A percentile compares a stretch with the other conserved stretches of the same genome.
These are phyloP conservation scores for Rhododendron williamsianum DNA, from an alignment of 148 eudicot species.

Conservation along the genomic window DNA sequence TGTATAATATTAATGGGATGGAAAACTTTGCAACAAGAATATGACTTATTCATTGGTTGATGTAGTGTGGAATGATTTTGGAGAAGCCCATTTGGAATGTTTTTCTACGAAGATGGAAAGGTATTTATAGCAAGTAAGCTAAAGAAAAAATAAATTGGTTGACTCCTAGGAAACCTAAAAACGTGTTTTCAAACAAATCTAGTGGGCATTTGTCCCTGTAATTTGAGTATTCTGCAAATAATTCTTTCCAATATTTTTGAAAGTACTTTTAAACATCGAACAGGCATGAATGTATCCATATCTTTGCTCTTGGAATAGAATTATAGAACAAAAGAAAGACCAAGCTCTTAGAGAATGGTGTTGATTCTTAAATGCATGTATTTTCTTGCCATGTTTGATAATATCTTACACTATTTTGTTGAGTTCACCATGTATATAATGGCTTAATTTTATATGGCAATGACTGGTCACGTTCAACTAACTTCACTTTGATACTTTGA, in stretches of 20 bases:
- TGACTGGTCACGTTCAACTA: neutral
- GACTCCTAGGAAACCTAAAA: neutral
- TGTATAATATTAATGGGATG: neutral
- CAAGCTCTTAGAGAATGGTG: neutral
- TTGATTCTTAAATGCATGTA: neutral
- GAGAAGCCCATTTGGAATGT: neutral
- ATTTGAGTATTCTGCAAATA: neutral
- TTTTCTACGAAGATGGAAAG: neutral
- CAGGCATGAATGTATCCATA: no score
- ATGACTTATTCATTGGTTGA: neutral
- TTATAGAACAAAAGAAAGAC: neutral
- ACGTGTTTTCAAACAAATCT: neutral
- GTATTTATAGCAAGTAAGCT: neutral
- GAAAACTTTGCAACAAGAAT: neutral
- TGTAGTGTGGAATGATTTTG: neutral
- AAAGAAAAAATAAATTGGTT: neutral
- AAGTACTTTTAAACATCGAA: neutral
- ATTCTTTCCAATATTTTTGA: no score
- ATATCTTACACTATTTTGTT: neutral
- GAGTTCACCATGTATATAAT: neutral
- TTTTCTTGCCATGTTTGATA: neutral
- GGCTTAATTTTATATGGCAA: conserved; percentile 12
- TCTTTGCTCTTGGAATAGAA: neutral
- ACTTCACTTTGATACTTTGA: conserved; percentile 5
- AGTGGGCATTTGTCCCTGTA: neutral